A percentile compares a stretch with the other conserved stretches of the same genome.
phyloP scores from a whole-genome alignment of 768 basidiomycete species.

The Boletus sp. region DNA sequence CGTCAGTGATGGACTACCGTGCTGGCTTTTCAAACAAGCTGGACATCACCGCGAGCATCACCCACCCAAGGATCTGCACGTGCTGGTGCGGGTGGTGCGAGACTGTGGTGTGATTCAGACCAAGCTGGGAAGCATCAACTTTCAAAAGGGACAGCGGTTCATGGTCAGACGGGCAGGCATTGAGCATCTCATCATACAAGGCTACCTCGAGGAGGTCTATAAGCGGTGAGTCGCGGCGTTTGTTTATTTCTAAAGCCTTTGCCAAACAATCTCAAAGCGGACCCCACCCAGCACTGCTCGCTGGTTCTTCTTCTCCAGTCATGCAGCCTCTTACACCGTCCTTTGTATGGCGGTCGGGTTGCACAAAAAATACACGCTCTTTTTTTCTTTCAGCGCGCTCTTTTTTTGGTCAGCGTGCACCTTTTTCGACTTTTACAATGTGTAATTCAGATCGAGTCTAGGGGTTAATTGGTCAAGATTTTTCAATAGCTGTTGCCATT shows the following conservation, averaged over 20 bases:
- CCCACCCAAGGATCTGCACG: conserved; percentile 84
- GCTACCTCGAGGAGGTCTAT: conserved; percentile 87
- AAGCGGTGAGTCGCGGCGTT: conserved; percentile 9
- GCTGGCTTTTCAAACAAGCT: conserved; percentile 82
- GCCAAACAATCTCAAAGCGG: conserved; percentile 26
- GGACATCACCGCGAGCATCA: conserved; percentile 83
- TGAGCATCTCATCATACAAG: conserved; percentile 92
- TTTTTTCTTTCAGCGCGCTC: no score
- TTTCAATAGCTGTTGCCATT: no score
- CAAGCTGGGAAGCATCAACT: conserved; percentile 87
- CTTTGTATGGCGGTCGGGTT: no score
- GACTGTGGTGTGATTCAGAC: conserved; percentile 94
- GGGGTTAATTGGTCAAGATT: no score
- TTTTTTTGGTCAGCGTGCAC: no score
- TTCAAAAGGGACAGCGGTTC: conserved; percentile 86
- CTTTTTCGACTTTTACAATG: no score
- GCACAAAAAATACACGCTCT: no score
- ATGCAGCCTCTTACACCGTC: conserved; percentile 14
- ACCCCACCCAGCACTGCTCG: not conserved
- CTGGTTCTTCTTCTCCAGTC: not conserved
- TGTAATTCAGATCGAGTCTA: no score
- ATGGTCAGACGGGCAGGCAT: conserved; percentile 87
- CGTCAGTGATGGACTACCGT: conserved; percentile 79
- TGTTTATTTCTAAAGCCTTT: conserved; percentile 22
- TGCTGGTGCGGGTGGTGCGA: conserved; percentile 79